Percentiles rank a stretch among this genome's conserved stretches.
phyloP scores from a whole-genome alignment of 192 early-diverging fungal genomes.

The Mortierella alpina region DNA sequence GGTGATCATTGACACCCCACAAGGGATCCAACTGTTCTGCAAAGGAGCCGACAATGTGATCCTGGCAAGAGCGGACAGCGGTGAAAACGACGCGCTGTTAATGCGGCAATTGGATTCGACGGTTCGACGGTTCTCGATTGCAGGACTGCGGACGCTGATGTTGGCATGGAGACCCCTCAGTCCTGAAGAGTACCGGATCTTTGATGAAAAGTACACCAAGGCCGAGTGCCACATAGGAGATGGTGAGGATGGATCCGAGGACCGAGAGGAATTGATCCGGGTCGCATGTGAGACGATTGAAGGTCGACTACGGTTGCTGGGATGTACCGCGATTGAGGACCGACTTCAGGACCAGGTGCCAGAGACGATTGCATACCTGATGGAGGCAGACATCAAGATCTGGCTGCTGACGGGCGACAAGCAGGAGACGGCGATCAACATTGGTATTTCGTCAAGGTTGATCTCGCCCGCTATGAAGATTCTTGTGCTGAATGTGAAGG shows the following conservation, averaged over 20 bases:
- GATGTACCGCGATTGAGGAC: constrained; percentile 97
- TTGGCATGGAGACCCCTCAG: constrained; percentile 88
- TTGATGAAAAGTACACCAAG: constrained; percentile 81
- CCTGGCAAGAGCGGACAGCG: constrained; percentile 74
- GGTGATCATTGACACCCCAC: constrained; percentile 82
- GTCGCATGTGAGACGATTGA: constrained; percentile 92
- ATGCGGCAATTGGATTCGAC: constrained; percentile 72
- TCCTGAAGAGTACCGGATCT: constrained; percentile 83
- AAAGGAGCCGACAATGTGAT: constrained; percentile 98
- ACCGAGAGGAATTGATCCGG: constrained; percentile 84
- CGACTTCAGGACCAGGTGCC: constrained; percentile 97
- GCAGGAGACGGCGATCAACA: constrained; percentile 98
- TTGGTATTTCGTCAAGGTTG: constrained; percentile 92
- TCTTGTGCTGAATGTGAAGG: constrained; percentile 88
- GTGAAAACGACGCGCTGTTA: constrained; percentile 66
- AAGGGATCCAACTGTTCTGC: constrained; percentile 90
- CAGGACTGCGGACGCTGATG: constrained; percentile 92
- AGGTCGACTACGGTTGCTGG: constrained; percentile 84
- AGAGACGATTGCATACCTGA: constrained; percentile 92
- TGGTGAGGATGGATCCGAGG: constrained; percentile 48
- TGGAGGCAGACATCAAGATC: constrained; percentile 90
- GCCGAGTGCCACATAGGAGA: constrained; percentile 58
- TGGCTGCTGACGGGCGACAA: constrained; percentile 98
- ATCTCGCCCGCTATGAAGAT: constrained; percentile 94
- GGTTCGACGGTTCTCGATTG: constrained; percentile 81